Evolutionary conservation across 148 eudicot species (phyloP), one percentile per base, ranked within the genome.

Genomic region (Rhododendron mucronatum): DNA sequence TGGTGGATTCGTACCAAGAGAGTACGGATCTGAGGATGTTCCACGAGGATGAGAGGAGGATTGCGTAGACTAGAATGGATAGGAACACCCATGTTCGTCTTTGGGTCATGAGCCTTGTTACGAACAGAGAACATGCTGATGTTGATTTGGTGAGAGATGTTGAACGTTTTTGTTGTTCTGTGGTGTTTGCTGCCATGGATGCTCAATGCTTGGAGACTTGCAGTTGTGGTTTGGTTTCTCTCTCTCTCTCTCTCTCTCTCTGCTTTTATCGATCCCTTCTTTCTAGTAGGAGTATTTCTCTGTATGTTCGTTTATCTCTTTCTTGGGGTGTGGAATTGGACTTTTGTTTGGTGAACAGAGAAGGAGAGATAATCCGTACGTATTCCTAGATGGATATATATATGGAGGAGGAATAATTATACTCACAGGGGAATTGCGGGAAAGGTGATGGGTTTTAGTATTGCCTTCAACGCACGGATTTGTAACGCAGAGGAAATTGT

Each of bases 31-130:
- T 89, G 37, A 93, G 88, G 26, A 93, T 87, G 14, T 92, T 91
- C 90, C 91, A 91, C 1, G 95, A 92, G 18, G 89, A 90, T 55
- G 87, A 89, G 0, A 93, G 15, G n/a, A 93, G 82, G 53, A 92
- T 82, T 1, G 85, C 5, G 85, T 91, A 93, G 6, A 93, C 91
- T 7, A 74, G 2, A 5, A 89, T 86, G 59, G 90, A 90, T 5
- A 91, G 83, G 47, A 84, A 47, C 3, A 88, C 93, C 95, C 95
- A 93, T 73, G 93, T 91, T 33, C 91, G 71, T 53, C 93, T 78
- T 85, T 90, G 91, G 87, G 88, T 90, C 89, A 92, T 91, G 33
- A 93, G 48, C 33, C 77, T 73, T 11, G 86, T 79, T 10, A 89
- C 35, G 28, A 89, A 21, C 80, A 89, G 55, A 16, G 85, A 75